Evolutionary conservation across 768 basidiomycete genomes (phyloP), one percentile per base, ranked within the genome.

Genomic region (Crepidotus variabilis): DNA sequence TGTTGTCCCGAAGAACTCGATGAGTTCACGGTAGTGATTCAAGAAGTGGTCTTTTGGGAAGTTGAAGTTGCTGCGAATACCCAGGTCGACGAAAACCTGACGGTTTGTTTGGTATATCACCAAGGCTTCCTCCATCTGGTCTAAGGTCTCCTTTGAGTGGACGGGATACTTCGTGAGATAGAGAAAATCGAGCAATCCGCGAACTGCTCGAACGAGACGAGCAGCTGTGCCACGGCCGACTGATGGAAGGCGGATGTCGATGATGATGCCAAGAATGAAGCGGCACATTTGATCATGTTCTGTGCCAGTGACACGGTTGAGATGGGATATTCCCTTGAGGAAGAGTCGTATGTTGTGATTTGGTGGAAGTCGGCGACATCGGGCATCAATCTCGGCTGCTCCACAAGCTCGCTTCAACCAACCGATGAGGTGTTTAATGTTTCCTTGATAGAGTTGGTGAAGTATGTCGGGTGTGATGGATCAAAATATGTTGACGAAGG

Each of bases 251-350:
- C 21, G 54, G 21, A 55, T 36, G 22, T 55, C 35, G 39, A 54
- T 46, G 39, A 54, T 13, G 16, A 54, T 22, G 13, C 45, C 55
- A 4, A 50, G 49, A 1, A 56, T 59, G 16, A 69, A 50, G 13
- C 54, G 49, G 52, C 67, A 60, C 45, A 74, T 70, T 35, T 64
- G 63, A 46, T 69, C 63, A 57, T 75, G 72, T 60, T 80, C 73
- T 0, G 63, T 68, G 2, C 77, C 78, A 0, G 69, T 75, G 60
- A 74, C 71, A 49, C 71, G 71, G n/a, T n/a, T 1, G 70, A 69
- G 1, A 80, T n/a, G 59, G 0, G 54, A 45, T 4, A 78, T 75
- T 0, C 77, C 77, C 7, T 71, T 68, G 7, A 55, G 57, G 61
- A 79, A 78, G 39, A 71, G 67, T 0, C 69, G 69, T 4, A 56